A percentile compares a stretch with the other conserved stretches of the same genome.
Conservation (phyloP, 1,284 basidiomycete species). For the Caloboletus inedulis region DNA sequence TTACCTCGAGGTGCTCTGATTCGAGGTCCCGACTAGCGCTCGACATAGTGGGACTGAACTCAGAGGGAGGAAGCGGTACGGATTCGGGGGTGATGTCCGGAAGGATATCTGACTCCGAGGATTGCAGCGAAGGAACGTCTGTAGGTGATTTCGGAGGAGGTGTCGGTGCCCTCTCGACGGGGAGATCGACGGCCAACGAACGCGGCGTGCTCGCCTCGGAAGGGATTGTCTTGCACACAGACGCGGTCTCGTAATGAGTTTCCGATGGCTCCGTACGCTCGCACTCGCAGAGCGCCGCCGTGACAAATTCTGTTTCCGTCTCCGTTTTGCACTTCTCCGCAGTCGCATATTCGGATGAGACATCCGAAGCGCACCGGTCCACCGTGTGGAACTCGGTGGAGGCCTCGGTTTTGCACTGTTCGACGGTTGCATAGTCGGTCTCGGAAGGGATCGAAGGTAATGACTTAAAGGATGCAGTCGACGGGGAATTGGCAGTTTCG, state of each 20-base stretch:
- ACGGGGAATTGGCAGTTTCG: slow-evolving; percentile 37
- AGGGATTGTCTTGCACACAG: slow-evolving; percentile 40
- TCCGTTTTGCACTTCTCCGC: slow-evolving; percentile 52
- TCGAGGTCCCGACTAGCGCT: slow-evolving; percentile 27
- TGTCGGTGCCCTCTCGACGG: slow-evolving; percentile 23
- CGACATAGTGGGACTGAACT: slow-evolving; percentile 34
- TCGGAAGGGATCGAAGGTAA: slow-evolving; percentile 52
- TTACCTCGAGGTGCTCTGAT: slow-evolving; percentile 17
- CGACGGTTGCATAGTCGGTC: slow-evolving; percentile 50
- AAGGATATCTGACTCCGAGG: slow-evolving; percentile 28
- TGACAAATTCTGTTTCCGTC: slow-evolving; percentile 47
- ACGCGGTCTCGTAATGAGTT: slow-evolving; percentile 53
- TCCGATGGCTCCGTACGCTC: slow-evolving; percentile 40
- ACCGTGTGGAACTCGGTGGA: slow-evolving; percentile 53
- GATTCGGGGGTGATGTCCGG: slow-evolving; percentile 35
- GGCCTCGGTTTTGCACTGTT: slow-evolving; percentile 41
- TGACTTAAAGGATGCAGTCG: slow-evolving; percentile 43
- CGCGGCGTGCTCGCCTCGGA: slow-evolving; percentile 41
- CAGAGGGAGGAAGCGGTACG: slow-evolving; percentile 39
- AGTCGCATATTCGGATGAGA: slow-evolving; percentile 45
- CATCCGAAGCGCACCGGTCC: slow-evolving; percentile 33
- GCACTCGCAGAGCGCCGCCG: slow-evolving; percentile 47
- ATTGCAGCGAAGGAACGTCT: slow-evolving; percentile 27
- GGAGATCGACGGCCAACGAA: slow-evolving; percentile 29
- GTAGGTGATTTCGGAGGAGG: slow-evolving; percentile 33